These are phyloP conservation scores for Puya raimondii DNA, from an alignment of 176 grass and related monocot genomes.

Conservation along the genomic window DNA sequence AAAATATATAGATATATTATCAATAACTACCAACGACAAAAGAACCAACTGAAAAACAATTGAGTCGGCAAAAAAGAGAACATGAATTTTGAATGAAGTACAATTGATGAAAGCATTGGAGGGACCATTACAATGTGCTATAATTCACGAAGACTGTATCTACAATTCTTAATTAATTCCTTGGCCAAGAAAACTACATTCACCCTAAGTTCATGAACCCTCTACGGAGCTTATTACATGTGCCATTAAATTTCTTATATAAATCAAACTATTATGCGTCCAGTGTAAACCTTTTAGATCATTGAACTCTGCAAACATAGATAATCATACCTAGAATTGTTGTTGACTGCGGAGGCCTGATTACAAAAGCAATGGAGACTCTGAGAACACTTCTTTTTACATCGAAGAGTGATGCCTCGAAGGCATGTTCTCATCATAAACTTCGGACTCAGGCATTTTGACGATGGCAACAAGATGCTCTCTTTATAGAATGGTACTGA, in stretches of 20 bases:
- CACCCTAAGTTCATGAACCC: too few species aligned
- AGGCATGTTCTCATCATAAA: neutral
- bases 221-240: too few species aligned
- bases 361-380: neutral
- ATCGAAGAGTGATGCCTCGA: neutral
- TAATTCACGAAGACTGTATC: too few species aligned
- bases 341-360: neutral
- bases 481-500: constrained; percentile 7
- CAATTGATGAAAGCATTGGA: too few species aligned
- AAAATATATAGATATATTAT: neutral
- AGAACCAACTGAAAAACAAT: neutral
- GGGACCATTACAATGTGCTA: too few species aligned
- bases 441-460: neutral
- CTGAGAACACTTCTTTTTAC: constrained; percentile 1
- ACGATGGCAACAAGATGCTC: neutral
- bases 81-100: too few species aligned
- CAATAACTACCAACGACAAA: too few species aligned
- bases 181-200: too few species aligned
- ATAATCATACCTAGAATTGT: constrained; percentile 9
- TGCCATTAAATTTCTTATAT: neutral
- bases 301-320: neutral
- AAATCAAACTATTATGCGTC: neutral
- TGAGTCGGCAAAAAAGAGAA: neutral
- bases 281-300: neutral
- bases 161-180: too few species aligned